Base-by-base conservation (phyloP, 1,284 basidiomycete species). In the Fomes fomentarius region DNA sequence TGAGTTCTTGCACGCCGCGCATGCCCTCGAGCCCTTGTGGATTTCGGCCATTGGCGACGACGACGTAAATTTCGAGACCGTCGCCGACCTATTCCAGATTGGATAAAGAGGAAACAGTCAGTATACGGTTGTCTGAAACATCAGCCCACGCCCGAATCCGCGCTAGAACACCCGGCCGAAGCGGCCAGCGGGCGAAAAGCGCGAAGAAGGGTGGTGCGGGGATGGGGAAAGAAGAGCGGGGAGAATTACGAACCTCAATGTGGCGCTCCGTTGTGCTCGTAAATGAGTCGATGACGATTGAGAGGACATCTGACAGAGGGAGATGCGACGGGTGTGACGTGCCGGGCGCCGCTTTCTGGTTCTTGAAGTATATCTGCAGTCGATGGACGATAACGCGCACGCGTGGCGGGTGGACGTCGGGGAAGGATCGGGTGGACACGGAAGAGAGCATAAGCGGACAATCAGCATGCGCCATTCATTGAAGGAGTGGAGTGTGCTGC, bases 191-290 rank as follows among this genome's bases (percentile, higher is more conserved):
- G 34, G 19, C 14, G 28, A 28, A 31, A 12, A 22, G 48, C n/a
- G 26, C 14, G 31, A 22, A 24, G 41, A 31, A 19, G 21, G 31
- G 48, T 62, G 52, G 33, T n/a, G 26, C 9, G 52, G 42, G 11
- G 42, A 12, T 26, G 40, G 24, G 28, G 42, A 14, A 30, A 31
- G 42, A 33, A 35, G 34, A 62, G n/a, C n/a, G n/a, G n/a, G n/a
- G n/a, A n/a, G n/a, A n/a, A n/a, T n/a, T n/a, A n/a, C 76, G 60
- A 61, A 91, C 89, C 83, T 97, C 94, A 69, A 98, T 98, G 72
- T 98, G 95, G 62, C 95, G 85, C 76, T 98, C 95, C 12, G 95
- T 96, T 30, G 95, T 95, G 61, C 92, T 86, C 30, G 93, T 94
- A 70, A 94, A 94, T 19, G 93, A 93, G 76, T 98, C 95, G 57